A percentile compares a stretch with the other conserved stretches of the same genome.
These are phyloP conservation scores for Dryadomyces quercivorus DNA, from an alignment of 2,329 filamentous ascomycete species.

Conservation along the genomic window DNA sequence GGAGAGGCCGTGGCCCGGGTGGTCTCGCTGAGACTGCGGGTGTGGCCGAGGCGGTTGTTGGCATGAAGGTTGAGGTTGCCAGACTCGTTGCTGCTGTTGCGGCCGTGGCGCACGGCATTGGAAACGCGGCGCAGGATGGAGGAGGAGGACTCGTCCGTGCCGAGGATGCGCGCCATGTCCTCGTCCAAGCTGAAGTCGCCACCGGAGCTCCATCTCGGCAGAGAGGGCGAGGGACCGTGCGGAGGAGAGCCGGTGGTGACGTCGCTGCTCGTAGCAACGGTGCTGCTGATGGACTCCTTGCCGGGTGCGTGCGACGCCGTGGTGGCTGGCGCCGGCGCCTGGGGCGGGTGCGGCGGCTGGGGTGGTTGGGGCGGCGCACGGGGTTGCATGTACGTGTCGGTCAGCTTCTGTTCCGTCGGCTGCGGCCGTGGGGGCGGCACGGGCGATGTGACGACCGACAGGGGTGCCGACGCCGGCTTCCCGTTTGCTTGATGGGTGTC, in stretches of 20 bases:
- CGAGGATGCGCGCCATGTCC: slow-evolving; percentile 82
- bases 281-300: slow-evolving; percentile 34
- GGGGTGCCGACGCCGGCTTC: slow-evolving; percentile 15
- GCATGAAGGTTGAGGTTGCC: slow-evolving; percentile 18
- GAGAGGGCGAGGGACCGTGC: slow-evolving; percentile 47
- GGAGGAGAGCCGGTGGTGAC: slow-evolving; percentile 25
- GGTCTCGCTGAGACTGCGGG: slow-evolving; percentile 55
- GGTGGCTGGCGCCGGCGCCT: background rate
- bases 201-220: slow-evolving; percentile 64
- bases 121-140: slow-evolving; percentile 82
- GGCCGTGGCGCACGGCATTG: slow-evolving; percentile 84
- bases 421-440: slow-evolving; percentile 9
- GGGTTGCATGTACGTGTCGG: slow-evolving; percentile 45
- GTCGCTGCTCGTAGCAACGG: slow-evolving; percentile 18
- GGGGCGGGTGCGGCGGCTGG: slow-evolving; percentile 32
- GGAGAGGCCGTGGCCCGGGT: slow-evolving; percentile 51
- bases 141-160: slow-evolving; percentile 61
- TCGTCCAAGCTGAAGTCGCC: slow-evolving; percentile 91
- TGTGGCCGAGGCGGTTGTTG: slow-evolving; percentile 30
- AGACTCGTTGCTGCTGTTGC: slow-evolving; percentile 68
- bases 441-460: slow-evolving; percentile 10
- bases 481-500: slow-evolving; percentile 21
- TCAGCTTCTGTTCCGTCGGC: slow-evolving; percentile 26
- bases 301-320: slow-evolving; percentile 13
- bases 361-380: slow-evolving; percentile 44